These are phyloP conservation scores for Pseudevernia furfuracea DNA, from an alignment of 495 filamentous ascomycete species.

Conservation along the genomic window DNA sequence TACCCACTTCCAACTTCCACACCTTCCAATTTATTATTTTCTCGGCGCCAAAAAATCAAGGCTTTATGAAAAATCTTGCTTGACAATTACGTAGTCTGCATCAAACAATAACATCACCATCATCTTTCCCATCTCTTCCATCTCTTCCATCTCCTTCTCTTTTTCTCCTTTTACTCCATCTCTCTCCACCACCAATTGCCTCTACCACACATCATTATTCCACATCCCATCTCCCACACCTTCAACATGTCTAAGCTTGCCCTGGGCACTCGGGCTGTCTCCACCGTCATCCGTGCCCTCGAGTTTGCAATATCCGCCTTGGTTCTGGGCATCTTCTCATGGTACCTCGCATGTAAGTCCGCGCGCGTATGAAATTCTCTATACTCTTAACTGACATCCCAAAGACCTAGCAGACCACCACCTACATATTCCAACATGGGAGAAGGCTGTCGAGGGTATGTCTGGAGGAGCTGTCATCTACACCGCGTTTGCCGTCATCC, in stretches of 20 bases:
- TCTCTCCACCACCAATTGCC: neutral
- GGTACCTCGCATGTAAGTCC: conserved; percentile 49
- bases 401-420: conserved; percentile 50
- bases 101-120: neutral
- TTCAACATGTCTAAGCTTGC: conserved; percentile 43
- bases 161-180: neutral
- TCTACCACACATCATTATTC: neutral
- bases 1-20: neutral
- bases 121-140: neutral
- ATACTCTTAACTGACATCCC: conserved; percentile 33
- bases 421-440: conserved; percentile 51
- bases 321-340: conserved; percentile 74
- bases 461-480: conserved; percentile 67
- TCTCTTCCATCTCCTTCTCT: no score
- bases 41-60: neutral
- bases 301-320: conserved; percentile 63
- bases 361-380: conserved; percentile 39
- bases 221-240: neutral
- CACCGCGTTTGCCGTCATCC: conserved; percentile 56
- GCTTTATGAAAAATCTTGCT: neutral
- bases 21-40: no score
- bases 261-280: conserved; percentile 53
- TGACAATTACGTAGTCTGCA: neutral
- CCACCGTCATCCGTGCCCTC: conserved; percentile 58
- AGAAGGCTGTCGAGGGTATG: conserved; percentile 75